phyloP scores from a whole-genome alignment of 768 basidiomycete genomes.

The Termitomyces sp. region DNA sequence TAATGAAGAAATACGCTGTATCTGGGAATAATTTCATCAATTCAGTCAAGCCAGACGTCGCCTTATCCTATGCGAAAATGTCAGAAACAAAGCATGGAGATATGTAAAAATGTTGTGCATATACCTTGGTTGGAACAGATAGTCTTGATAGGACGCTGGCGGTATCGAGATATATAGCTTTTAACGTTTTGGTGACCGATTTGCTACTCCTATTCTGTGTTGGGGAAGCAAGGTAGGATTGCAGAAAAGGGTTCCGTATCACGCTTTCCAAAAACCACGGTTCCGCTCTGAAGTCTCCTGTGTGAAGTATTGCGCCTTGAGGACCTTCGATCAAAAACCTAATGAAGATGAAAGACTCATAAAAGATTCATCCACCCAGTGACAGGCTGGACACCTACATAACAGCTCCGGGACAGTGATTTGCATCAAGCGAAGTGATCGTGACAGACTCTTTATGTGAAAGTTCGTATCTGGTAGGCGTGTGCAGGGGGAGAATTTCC shows the following conservation, averaged over 20 bases:
- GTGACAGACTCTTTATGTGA: constrained; percentile 53
- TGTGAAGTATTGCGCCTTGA: constrained; percentile 75
- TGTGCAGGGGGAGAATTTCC: constrained; percentile 56
- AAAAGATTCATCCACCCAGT: neutral
- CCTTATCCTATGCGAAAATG: constrained; percentile 44
- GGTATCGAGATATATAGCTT: constrained; percentile 84
- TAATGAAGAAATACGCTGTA: constrained; percentile 78
- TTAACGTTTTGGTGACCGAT: constrained; percentile 41
- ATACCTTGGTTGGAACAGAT: constrained; percentile 58
- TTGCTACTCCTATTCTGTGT: neutral
- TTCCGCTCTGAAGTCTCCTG: constrained; percentile 91
- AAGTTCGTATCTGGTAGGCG: constrained; percentile 59
- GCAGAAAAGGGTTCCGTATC: constrained; percentile 62
- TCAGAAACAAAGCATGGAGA: neutral
- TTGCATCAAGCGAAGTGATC: constrained; percentile 83
- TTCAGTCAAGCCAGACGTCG: constrained; percentile 58
- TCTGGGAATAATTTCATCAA: constrained; percentile 66
- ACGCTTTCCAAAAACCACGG: constrained; percentile 70
- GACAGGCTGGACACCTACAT: constrained; percentile 52
- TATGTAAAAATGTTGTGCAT: neutral
- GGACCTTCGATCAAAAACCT: constrained; percentile 84
- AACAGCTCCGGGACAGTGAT: constrained; percentile 92
- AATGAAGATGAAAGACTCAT: neutral
- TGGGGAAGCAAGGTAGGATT: constrained; percentile 54
- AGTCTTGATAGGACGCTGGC: constrained; percentile 51